Evolutionary conservation across 176 grass and related monocot genomes (phyloP).

Genomic region (Ampelocalamus luodianensis): DNA sequence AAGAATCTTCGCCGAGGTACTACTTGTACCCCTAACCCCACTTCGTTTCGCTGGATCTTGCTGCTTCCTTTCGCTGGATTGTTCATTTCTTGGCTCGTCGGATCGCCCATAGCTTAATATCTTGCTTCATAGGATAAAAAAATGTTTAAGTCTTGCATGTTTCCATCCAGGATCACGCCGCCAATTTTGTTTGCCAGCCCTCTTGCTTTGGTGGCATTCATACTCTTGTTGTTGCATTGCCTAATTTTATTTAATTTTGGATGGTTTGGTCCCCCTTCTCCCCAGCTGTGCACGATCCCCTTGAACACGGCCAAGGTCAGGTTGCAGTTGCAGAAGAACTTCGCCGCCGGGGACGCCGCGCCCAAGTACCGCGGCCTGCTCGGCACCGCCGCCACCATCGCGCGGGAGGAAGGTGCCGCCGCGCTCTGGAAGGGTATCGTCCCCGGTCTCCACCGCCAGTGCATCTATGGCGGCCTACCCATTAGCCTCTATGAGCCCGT

Average conservation of each 20-base stretch:
- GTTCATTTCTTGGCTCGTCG: too few relatives aligned
- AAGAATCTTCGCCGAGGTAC: conserved; percentile 73
- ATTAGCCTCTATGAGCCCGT: conserved; percentile 89
- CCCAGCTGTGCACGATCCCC: conserved; percentile 79
- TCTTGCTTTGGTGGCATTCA: neutral
- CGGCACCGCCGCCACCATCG: conserved; percentile 84
- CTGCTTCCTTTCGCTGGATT: neutral
- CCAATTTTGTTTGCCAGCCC: too few relatives aligned
- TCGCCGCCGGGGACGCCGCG: neutral
- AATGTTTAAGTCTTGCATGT: neutral
- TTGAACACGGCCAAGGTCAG: conserved; percentile 94
- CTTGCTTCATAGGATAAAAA: neutral
- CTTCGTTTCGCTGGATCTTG: neutral
- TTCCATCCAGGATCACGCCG: conserved; percentile 8
- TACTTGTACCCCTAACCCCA: neutral
- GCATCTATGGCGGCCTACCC: conserved; percentile 86
- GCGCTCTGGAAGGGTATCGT: conserved; percentile 95
- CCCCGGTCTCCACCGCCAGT: conserved; percentile 87
- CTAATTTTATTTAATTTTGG: neutral
- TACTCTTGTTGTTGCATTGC: neutral
- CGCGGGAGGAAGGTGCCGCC: conserved; percentile 71
- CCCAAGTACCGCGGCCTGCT: conserved; percentile 89
- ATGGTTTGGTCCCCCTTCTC: neutral
- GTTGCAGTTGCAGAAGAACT: conserved; percentile 92
- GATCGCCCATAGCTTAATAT: neutral